These are phyloP conservation scores for Clarireedia hainanense DNA, from an alignment of 2,329 filamentous ascomycete genomes.

Conservation along the genomic window DNA sequence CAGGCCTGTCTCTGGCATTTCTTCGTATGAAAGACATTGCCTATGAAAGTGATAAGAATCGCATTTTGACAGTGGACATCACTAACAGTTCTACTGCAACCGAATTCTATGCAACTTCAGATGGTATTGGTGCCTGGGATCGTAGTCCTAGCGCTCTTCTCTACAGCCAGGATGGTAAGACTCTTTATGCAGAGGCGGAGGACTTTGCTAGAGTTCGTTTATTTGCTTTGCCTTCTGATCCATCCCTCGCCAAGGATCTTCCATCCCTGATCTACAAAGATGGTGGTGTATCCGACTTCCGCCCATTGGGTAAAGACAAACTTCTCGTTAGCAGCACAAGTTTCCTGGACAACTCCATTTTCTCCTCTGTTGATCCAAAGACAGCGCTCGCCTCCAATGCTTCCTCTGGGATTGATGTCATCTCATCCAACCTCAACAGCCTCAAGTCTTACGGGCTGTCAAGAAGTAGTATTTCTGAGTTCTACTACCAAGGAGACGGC, in stretches of 20 bases:
- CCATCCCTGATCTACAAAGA: constrained; percentile 8
- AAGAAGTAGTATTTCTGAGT: constrained; percentile 17
- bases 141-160: constrained; percentile 38
- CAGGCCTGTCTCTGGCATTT: constrained; percentile 64
- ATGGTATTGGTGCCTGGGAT: constrained; percentile 55
- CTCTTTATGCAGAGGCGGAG: constrained; percentile 65
- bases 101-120: constrained; percentile 50
- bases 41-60: constrained; percentile 73
- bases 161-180: constrained; percentile 40
- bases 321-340: constrained; percentile 52
- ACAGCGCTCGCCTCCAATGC: constrained; percentile 12
- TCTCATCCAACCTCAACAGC: constrained; percentile 12
- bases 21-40: constrained; percentile 65
- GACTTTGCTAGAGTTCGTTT: constrained; percentile 53
- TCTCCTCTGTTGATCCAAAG: constrained; percentile 38
- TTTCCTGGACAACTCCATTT: constrained; percentile 62
- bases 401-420: constrained; percentile 15
- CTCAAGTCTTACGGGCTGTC: constrained; percentile 18
- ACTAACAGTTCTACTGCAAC: constrained; percentile 44
- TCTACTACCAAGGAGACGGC: constrained; percentile 20
- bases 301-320: constrained; percentile 29
- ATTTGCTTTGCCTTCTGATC: constrained; percentile 27
- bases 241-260: not conserved
- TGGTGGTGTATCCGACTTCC: constrained; percentile 30
- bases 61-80: constrained; percentile 55